Conservation (phyloP, 148 eudicot species). For the Rheum nobile region DNA sequence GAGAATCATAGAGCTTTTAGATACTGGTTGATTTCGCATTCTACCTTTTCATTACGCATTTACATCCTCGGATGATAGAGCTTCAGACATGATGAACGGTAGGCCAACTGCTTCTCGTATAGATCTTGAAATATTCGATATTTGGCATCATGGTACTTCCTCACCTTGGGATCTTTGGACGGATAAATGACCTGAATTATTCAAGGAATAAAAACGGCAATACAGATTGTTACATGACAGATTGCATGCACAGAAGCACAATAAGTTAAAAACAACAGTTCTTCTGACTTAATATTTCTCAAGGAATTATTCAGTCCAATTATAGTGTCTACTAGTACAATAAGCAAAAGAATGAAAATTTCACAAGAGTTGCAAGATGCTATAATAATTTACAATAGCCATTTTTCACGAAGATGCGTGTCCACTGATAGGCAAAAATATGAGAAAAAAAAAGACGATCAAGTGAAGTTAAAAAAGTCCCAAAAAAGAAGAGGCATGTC, state of each 20-base stretch:
- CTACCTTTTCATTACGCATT: not conserved
- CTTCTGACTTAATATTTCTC: not conserved
- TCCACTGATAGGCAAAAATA: too few relatives aligned
- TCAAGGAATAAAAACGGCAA: conserved; percentile 4
- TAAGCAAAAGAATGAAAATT: not conserved
- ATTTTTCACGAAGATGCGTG: too few relatives aligned
- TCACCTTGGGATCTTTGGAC: conserved; percentile 61
- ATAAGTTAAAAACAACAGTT: not conserved
- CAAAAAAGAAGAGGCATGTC: not conserved
- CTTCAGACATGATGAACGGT: conserved; percentile 63
- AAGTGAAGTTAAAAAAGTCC: too few relatives aligned
- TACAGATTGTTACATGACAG: not conserved
- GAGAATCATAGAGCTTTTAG: too few relatives aligned
- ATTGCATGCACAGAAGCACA: not conserved
- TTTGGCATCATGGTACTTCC: conserved; percentile 88
- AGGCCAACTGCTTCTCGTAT: conserved; percentile 63
- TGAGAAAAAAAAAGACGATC: too few relatives aligned
- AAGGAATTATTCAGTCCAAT: not conserved
- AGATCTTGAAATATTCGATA: conserved; percentile 67
- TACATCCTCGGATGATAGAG: conserved; percentile 11
- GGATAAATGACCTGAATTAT: conserved; percentile 65
- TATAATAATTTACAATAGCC: not conserved
- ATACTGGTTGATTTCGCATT: not conserved
- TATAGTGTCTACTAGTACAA: not conserved
- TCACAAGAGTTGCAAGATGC: not conserved